Base-by-base conservation (phyloP, 306 rosid species). In the Elaeagnus macrophylla region DNA sequence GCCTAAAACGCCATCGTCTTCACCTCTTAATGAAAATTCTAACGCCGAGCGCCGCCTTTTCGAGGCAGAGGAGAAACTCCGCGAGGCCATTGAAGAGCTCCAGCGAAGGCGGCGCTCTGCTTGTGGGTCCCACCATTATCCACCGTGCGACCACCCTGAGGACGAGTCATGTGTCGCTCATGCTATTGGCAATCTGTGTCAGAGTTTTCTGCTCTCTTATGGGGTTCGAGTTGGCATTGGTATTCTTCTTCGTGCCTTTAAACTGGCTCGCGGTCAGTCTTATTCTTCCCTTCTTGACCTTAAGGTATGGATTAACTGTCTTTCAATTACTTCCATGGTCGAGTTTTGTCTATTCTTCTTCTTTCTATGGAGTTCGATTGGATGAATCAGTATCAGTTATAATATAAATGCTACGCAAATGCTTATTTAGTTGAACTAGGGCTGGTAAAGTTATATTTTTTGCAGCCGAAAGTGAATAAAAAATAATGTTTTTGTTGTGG, bases 201-300 rank as follows among this genome's bases (percentile, higher is more conserved):
- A 90, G 80, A 86, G 84, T 61, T 90, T 90, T 42, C 86, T 90
- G 6, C 88, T 90, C 53, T 86, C 94, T 6, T 86, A 90, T 16
- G 94, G 95, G 62, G 94, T 90, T 48, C 54, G 97, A 20, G 97
- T 81, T 8, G 97, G 97, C 44, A 82, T 86, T 17, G 97, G 97
- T 7, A 90, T 90, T 51, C 94, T 90, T 47, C 97, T 90, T 62
- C 97, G 97, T 56, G 97, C 97, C 5, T 90, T 90, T 76, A 90
- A 86, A 85, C 97, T 90, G n/a, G 94, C 52, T 19, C 86, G 97
- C 13, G 16, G 86, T 5, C 97, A 86, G 45, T 83, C 94, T 12
- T 86, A 86, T 67, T 83, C 97, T 19, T 90, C 97, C 10, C 89
- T 90, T 42, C 89, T 90, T 53, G 95, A 90, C 79, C 97, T 90